Base-by-base conservation (phyloP, 2,329 filamentous ascomycete genomes). In the Sarocladium strictum region DNA sequence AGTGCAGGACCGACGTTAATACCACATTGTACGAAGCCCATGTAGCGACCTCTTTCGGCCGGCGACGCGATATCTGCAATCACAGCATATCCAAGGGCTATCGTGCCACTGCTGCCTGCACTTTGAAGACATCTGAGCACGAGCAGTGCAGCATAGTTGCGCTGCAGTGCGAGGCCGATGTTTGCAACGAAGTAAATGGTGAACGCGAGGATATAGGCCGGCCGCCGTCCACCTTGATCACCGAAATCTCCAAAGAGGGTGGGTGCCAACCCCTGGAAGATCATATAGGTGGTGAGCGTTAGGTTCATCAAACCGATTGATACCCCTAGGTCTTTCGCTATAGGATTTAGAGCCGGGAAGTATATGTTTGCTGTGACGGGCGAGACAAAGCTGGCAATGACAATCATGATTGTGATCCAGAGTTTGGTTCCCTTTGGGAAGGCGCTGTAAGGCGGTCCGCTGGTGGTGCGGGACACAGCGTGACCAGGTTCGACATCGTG, bases 11-110 rank as follows among this genome's bases (percentile, higher is more conserved):
- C 78, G 27, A 87, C 63, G 3, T 84, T 81, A 54, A 79, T 72
- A 15, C 79, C 83, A 3, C 75, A 76, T 29, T 77, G 79, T n/a
- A 84, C 80, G 57, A 84, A 78, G 52, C 82, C 87, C 72, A 92
- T 85, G 63, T 88, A 92, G 55, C 78, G 80, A 2, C 89, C 89
- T 60, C 89, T 75, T 65, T 93, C 86, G 0, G 80, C 77, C 45
- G 79, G 83, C 0, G 85, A 83, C 0, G 84, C 78, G 4, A 91
- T 77, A 61, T 94, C 89, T 1, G 86, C 84, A 14, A 92, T 80
- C 1, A 90, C 82, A 2, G 84, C 89, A 57, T 80, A 86, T 0
- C 81, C 83, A 1, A 94, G 73, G 0, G 88, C 85, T n/a, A 90
- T 74, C 0, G 86, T 87, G 0, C 84, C 84, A 60, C 82, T 85